Conservation (phyloP, 306 rosid species). For the Quercus bicolor region DNA sequence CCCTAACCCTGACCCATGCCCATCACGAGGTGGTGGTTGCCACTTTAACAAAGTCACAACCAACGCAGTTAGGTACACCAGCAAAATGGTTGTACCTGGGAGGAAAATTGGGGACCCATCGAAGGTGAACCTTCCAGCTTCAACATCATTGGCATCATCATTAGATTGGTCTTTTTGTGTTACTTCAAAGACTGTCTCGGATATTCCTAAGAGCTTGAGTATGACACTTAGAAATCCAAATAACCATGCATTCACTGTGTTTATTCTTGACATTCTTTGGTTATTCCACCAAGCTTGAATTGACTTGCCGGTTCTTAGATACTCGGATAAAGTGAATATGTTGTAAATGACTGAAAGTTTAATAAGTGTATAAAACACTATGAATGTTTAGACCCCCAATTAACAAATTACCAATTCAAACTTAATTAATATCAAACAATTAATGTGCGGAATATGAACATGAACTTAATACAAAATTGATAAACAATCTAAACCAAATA, state of each 20-base stretch:
- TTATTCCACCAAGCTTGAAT: conserved; percentile 76
- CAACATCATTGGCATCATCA: not conserved
- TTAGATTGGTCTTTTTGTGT: conserved; percentile 46
- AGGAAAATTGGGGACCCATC: conserved; percentile 50
- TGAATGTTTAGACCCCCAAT: too few relatives aligned
- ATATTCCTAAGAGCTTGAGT: conserved; percentile 38
- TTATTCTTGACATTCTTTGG: conserved; percentile 50
- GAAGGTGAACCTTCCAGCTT: conserved; percentile 43
- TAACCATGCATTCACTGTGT: conserved; percentile 34
- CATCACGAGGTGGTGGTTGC: conserved; percentile 2
- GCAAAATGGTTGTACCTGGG: conserved; percentile 54
- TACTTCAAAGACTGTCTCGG: conserved; percentile 45
- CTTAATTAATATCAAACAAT: too few relatives aligned
- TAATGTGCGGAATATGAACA: too few relatives aligned
- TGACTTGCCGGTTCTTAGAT: conserved; percentile 34
- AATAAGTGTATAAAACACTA: too few relatives aligned
- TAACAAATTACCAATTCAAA: too few relatives aligned
- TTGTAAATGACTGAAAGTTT: too few relatives aligned
- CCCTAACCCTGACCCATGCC: conserved; percentile 34
- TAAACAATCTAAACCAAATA: too few relatives aligned
- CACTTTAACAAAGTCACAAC: conserved; percentile 27
- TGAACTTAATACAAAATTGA: too few relatives aligned
- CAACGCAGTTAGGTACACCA: conserved; percentile 43
- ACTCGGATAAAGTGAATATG: conserved; percentile 27
- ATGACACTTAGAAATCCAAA: conserved; percentile 36